These are phyloP conservation scores for Triticum monococcum DNA, from an alignment of 176 grass and related monocot species.

Conservation along the genomic window DNA sequence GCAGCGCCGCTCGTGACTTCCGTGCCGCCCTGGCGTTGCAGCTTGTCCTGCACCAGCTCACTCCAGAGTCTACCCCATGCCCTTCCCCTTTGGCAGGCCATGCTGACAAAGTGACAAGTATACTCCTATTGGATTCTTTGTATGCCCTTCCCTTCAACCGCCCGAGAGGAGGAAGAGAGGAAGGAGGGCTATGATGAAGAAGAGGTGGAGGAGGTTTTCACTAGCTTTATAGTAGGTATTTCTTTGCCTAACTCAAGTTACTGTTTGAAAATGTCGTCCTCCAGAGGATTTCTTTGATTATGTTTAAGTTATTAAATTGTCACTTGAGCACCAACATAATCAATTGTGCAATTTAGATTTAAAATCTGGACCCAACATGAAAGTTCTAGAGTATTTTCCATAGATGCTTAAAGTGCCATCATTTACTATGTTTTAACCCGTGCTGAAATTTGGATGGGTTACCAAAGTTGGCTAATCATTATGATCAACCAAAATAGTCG, in stretches of 20 bases:
- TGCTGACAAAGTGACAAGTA: not conserved
- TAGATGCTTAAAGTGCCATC: not conserved
- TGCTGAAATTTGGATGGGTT: not conserved
- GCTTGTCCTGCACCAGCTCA: conserved; percentile 6
- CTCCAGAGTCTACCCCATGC: not conserved
- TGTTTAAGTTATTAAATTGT: not conserved
- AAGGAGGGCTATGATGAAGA: not conserved
- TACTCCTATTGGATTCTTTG: conserved; percentile 16
- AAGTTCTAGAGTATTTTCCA: not conserved
- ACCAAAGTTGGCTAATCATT: not conserved
- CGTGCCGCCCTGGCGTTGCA: not conserved
- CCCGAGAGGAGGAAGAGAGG: not conserved
- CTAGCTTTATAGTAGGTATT: conserved; percentile 10
- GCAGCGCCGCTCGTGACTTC: not conserved
- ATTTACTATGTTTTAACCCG: not conserved
- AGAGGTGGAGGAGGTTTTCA: conserved; percentile 7
- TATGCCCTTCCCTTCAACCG: not conserved
- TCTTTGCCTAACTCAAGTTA: not conserved
- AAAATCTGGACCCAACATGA: not conserved
- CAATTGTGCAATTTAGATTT: not conserved
- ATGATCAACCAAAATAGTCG: not conserved
- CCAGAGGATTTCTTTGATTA: not conserved
- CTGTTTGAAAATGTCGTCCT: not conserved
- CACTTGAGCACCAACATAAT: not conserved
- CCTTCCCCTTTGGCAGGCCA: not conserved